Evolutionary conservation across 345 rosid genomes (phyloP).

Genomic region (Citrus mangshanensis): DNA sequence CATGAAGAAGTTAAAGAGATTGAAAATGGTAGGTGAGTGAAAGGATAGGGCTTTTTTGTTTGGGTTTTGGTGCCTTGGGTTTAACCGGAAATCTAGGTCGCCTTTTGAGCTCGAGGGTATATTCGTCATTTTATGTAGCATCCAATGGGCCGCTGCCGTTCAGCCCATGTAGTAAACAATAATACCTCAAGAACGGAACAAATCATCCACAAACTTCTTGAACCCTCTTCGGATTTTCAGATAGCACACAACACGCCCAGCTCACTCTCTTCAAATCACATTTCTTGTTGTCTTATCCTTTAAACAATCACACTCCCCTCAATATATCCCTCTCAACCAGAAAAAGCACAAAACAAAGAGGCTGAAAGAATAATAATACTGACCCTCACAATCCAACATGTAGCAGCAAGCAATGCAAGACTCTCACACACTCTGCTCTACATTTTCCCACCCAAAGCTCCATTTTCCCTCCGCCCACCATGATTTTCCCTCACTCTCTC

Average conservation of each 20-base stretch:
- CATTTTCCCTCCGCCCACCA: conserved; percentile 23
- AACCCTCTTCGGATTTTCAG: not conserved
- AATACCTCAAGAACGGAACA: not conserved
- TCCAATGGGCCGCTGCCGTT: not conserved
- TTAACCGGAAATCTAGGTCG: not conserved
- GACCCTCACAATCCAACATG: conserved; percentile 9
- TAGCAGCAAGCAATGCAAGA: conserved; percentile 47
- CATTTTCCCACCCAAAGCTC: conserved; percentile 22
- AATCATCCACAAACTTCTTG: not conserved
- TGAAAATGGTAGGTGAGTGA: not conserved
- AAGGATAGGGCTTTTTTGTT: not conserved
- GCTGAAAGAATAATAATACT: not conserved
- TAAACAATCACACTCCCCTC: not conserved
- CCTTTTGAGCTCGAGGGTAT: not conserved
- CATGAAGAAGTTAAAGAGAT: not conserved
- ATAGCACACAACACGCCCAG: not conserved
- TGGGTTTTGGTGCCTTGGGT: not conserved
- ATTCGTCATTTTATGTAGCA: not conserved
- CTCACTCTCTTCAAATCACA: not conserved
- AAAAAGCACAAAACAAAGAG: not conserved
- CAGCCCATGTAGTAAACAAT: too few species aligned
- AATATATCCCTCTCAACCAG: not conserved
- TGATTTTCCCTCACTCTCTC: conserved; percentile 40
- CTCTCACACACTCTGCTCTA: conserved; percentile 24
- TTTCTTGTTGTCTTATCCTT: conserved; percentile 18